Evolutionary conservation across 345 rosid genomes (phyloP).

Genomic region (Hypericum androsaemum): DNA sequence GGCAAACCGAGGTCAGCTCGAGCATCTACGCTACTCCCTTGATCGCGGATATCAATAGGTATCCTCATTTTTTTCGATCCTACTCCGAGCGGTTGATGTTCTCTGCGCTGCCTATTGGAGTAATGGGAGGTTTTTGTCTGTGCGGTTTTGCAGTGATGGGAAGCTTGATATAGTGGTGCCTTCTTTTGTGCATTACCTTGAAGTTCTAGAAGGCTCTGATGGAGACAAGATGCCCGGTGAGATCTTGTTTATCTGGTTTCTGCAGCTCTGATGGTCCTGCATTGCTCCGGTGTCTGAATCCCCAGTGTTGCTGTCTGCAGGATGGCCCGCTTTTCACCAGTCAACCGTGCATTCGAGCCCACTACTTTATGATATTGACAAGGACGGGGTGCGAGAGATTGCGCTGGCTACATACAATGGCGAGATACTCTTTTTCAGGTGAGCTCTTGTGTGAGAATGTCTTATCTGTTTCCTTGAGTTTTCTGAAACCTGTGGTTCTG

Average conservation of each 20-base stretch:
- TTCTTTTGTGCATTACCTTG: slow-evolving; percentile 94
- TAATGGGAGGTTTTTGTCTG: neutral
- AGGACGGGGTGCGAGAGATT: slow-evolving; percentile 94
- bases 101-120: neutral
- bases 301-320: slow-evolving; percentile 18
- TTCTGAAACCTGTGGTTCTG: neutral
- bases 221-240: slow-evolving; percentile 98
- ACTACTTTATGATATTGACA: slow-evolving; percentile 84
- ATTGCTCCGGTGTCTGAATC: neutral
- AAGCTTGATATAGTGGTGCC: slow-evolving; percentile 97
- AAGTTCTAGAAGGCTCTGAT: slow-evolving; percentile 97
- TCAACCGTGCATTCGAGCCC: slow-evolving; percentile 98
- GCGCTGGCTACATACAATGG: slow-evolving; percentile 95
- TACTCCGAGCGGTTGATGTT: neutral
- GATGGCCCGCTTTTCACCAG: slow-evolving; percentile 99
- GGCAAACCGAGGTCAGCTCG: slow-evolving; percentile 99
- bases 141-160: slow-evolving; percentile 58
- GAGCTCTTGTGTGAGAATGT: slow-evolving; percentile 1
- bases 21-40: slow-evolving; percentile 88
- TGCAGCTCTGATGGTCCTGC: slow-evolving; percentile 1
- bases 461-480: neutral
- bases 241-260: slow-evolving; percentile 1
- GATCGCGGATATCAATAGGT: slow-evolving; percentile 97
- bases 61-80: neutral
- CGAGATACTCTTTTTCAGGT: slow-evolving; percentile 93